Evolutionary conservation across 805 yeast genomes (phyloP), one percentile per base, ranked within the genome.

Genomic region (Starmerella apis): DNA sequence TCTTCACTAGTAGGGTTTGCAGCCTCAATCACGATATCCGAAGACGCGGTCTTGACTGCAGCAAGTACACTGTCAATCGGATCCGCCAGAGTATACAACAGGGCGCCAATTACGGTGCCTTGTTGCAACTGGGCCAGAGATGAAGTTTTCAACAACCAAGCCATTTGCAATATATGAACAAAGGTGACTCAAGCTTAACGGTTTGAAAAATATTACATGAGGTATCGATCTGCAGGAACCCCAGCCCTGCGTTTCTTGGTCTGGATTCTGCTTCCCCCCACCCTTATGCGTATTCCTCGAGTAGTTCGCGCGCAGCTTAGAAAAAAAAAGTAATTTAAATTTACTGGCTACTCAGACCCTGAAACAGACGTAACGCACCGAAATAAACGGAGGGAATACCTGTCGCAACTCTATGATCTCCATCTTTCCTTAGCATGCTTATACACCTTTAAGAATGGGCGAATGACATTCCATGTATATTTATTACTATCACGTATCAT

Each of bases 1-100:
- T 62, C 63, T 51, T 80, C 82, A 11, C 44, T 45, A 9, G 35
- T 35, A 7, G 32, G 39, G 16, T 11, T 14, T 25, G 4, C 42
- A 6, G 36, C 27, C 10, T 30, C 51, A 8, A 53, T 22, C 18
- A 41, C 44, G 19, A 50, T 45, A 19, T 43, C 46, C 3, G 47
- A 22, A 25, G 45, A 43, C 13, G 53, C 28, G 6, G 30, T 16
- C 30, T 38, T 25, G 9, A 55, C 38, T 14, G 48, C 47, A 3
- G 39, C 43, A 13, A 43, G 18, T 14, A 48, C 47, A 3, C 37
- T 44, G 22, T 36, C 43, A 3, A 50, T 16, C 1, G 54, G 33
- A 18, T 25, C 46, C 13, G 41, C 18, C 13, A 44, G 27, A 2
- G 43, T 14, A 33, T 48, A 50, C 2, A 48, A 31, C 10, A 53